These are phyloP conservation scores for Murraya koenigii DNA, from an alignment of 345 rosid species.

Conservation along the genomic window DNA sequence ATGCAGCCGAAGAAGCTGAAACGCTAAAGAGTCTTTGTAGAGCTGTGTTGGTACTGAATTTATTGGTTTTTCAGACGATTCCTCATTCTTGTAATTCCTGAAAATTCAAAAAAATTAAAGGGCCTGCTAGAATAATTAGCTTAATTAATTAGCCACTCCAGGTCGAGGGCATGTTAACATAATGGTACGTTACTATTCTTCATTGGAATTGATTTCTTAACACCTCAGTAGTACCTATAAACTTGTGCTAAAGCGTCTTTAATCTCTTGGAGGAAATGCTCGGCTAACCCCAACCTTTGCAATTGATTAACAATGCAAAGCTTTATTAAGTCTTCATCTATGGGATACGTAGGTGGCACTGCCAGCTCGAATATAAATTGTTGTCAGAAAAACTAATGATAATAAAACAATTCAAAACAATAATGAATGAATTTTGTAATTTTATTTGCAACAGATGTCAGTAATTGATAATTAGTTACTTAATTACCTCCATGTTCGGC, in stretches of 20 bases:
- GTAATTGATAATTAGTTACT: background rate
- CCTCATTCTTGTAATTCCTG: conserved; percentile 33
- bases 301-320: conserved; percentile 48
- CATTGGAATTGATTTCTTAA: too few species aligned
- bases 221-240: conserved; percentile 30
- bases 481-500: conserved; percentile 39
- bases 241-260: conserved; percentile 36
- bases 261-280: conserved; percentile 46
- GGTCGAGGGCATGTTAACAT: too few species aligned
- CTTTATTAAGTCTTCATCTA: conserved; percentile 50
- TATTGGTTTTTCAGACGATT: background rate
- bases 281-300: conserved; percentile 48
- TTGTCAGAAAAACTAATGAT: background rate
- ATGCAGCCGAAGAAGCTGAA: conserved; percentile 49
- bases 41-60: conserved; percentile 23
- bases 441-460: background rate
- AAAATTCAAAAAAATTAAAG: background rate
- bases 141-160: too few species aligned
- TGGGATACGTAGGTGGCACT: conserved; percentile 50
- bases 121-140: too few species aligned
- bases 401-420: too few species aligned
- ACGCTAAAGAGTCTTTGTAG: conserved; percentile 55
- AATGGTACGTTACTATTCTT: too few species aligned
- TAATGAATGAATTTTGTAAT: too few species aligned
- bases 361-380: conserved; percentile 15